Conservation (phyloP, 2,329 filamentous ascomycete genomes). For the Nothopassalora personata region DNA sequence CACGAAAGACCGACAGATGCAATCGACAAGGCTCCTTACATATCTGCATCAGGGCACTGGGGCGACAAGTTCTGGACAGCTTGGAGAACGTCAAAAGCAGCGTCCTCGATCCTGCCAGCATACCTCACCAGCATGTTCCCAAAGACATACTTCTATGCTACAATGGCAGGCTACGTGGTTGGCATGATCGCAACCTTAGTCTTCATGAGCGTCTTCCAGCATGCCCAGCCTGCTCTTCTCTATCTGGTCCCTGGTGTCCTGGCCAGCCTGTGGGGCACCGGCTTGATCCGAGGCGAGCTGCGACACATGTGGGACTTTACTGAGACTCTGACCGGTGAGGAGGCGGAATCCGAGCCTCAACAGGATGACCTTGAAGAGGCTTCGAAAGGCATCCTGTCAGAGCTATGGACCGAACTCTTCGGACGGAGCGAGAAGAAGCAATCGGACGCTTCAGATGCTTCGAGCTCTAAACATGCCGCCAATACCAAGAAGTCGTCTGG, state of each 20-base stretch:
- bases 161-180: slow-evolving; percentile 67
- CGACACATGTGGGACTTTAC: slow-evolving; percentile 74
- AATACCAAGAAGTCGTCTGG: background rate
- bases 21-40: slow-evolving; percentile 38
- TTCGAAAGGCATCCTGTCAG: slow-evolving; percentile 9
- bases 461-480: background rate
- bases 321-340: slow-evolving; percentile 53
- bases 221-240: slow-evolving; percentile 82
- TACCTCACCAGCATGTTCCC: slow-evolving; percentile 52
- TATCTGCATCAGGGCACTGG: slow-evolving; percentile 63
- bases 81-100: slow-evolving; percentile 14
- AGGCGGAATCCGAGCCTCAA: slow-evolving; percentile 19
- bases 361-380: slow-evolving; percentile 8
- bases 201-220: slow-evolving; percentile 71
- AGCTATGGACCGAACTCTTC: slow-evolving; percentile 11
- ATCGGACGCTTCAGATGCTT: background rate
- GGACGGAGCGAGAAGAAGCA: slow-evolving; percentile 4
- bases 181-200: slow-evolving; percentile 73
- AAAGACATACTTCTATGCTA: slow-evolving; percentile 80
- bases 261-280: slow-evolving; percentile 68
- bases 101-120: slow-evolving; percentile 1
- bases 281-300: slow-evolving; percentile 64
- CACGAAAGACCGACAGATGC: slow-evolving; percentile 18
- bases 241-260: slow-evolving; percentile 89
- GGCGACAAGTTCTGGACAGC: slow-evolving; percentile 76